phyloP scores from a whole-genome alignment of 495 filamentous ascomycete species.

The Lichina pygmaea region DNA sequence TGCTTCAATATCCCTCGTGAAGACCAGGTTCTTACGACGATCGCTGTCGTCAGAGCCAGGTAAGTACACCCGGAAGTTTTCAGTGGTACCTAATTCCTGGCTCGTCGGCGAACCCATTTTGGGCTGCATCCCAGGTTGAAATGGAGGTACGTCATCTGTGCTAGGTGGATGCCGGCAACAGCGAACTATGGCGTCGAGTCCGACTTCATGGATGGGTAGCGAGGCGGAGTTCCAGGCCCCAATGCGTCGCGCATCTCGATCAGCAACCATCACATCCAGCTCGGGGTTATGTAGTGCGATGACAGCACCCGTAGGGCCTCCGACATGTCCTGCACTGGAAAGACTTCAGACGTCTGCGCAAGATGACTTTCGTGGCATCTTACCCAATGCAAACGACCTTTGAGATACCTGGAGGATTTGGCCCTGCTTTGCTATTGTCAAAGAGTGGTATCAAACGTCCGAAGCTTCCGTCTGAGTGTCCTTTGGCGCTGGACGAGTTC shows the following conservation, averaged over 20 bases:
- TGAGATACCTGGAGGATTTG: not conserved
- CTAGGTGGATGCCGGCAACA: constrained; percentile 28
- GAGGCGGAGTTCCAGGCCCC: constrained; percentile 42
- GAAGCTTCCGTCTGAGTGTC: too few relatives aligned
- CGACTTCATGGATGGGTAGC: constrained; percentile 57
- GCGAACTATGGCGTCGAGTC: constrained; percentile 36
- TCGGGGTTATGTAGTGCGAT: constrained; percentile 46
- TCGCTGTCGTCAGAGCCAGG: not conserved
- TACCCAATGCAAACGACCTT: not conserved
- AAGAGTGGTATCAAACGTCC: too few relatives aligned
- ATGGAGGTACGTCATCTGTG: not conserved
- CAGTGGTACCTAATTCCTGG: not conserved
- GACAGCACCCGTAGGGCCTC: constrained; percentile 50
- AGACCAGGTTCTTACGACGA: constrained; percentile 32
- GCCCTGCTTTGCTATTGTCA: too few relatives aligned
- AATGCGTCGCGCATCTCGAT: constrained; percentile 36
- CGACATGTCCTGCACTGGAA: constrained; percentile 11
- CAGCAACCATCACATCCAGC: constrained; percentile 43
- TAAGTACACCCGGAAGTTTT: not conserved
- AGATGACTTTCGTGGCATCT: not conserved
- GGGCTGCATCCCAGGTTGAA: constrained; percentile 1
- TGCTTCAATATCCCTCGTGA: constrained; percentile 34
- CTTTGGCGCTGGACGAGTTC: too few relatives aligned
- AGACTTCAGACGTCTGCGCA: not conserved
- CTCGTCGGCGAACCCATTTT: not conserved